These are phyloP conservation scores for Podila epicladia DNA, from an alignment of 192 early-diverging fungal genomes.

Conservation along the genomic window DNA sequence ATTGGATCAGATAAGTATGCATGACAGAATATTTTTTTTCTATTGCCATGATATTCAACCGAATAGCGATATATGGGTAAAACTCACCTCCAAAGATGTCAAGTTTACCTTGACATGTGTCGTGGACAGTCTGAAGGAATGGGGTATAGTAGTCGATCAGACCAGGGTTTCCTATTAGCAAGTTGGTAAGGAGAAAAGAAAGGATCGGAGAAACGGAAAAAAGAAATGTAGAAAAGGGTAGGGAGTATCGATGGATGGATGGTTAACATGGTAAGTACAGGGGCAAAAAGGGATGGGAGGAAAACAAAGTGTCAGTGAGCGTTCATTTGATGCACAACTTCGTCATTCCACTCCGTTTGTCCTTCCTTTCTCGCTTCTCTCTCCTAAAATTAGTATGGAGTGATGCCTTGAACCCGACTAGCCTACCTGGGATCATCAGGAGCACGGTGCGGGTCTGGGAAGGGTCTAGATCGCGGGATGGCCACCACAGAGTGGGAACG, in stretches of 20 bases:
- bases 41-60: too few relatives aligned
- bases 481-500: conserved; percentile 47
- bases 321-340: not conserved
- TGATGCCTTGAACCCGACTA: not conserved
- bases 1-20: too few relatives aligned
- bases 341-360: not conserved
- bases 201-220: conserved; percentile 19
- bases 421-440: conserved; percentile 49
- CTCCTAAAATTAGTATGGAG: not conserved
- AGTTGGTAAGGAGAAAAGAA: conserved; percentile 25
- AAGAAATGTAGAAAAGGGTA: conserved; percentile 1
- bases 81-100: conserved; percentile 71
- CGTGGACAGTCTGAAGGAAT: conserved; percentile 72
- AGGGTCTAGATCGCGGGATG: conserved; percentile 12
- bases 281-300: not conserved
- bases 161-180: conserved; percentile 77
- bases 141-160: conserved; percentile 81
- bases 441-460: conserved; percentile 23
- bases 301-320: not conserved
- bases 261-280: not conserved
- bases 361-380: not conserved
- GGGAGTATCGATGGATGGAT: not conserved
- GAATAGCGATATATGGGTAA: not conserved
- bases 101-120: conserved; percentile 52
- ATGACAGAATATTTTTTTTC: too few relatives aligned